Evolutionary conservation across 1,139 yeast genomes (phyloP).

Genomic region (Scheffersomyces quercinus): DNA sequence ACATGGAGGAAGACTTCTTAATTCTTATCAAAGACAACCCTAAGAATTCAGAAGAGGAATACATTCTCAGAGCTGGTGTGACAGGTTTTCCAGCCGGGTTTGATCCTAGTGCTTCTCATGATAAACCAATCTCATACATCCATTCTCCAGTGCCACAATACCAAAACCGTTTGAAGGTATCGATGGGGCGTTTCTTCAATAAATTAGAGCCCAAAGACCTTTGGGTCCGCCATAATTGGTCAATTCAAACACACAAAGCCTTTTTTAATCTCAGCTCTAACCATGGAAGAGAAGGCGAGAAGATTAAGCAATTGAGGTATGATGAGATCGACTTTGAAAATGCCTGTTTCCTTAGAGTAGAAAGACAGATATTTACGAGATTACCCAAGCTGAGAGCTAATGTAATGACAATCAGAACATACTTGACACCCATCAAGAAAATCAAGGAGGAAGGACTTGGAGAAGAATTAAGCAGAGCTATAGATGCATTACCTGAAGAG

Average conservation of each 20-base stretch:
- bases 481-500: conserved; percentile 58
- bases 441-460: conserved; percentile 40
- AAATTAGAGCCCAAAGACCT: conserved; percentile 36
- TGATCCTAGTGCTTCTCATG: conserved; percentile 35
- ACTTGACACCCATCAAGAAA: conserved; percentile 36
- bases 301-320: conserved; percentile 17
- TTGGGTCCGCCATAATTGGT: conserved; percentile 46
- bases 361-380: conserved; percentile 42
- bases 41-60: conserved; percentile 32
- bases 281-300: conserved; percentile 37
- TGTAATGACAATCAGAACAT: conserved; percentile 44
- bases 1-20: conserved; percentile 43
- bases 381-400: conserved; percentile 40
- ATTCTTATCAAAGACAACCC: conserved; percentile 40
- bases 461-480: conserved; percentile 54
- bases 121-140: conserved; percentile 38
- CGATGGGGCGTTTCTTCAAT: conserved; percentile 43
- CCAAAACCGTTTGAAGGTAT: conserved; percentile 26
- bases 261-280: conserved; percentile 29
- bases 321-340: conserved; percentile 41
- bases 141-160: conserved; percentile 48
- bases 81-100: conserved; percentile 48
- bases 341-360: conserved; percentile 39
- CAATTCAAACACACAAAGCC: conserved; percentile 36
- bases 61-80: conserved; percentile 33